These are phyloP conservation scores for Colletotrichum echinochloae DNA, from an alignment of 2,329 filamentous ascomycete species.

Conservation along the genomic window DNA sequence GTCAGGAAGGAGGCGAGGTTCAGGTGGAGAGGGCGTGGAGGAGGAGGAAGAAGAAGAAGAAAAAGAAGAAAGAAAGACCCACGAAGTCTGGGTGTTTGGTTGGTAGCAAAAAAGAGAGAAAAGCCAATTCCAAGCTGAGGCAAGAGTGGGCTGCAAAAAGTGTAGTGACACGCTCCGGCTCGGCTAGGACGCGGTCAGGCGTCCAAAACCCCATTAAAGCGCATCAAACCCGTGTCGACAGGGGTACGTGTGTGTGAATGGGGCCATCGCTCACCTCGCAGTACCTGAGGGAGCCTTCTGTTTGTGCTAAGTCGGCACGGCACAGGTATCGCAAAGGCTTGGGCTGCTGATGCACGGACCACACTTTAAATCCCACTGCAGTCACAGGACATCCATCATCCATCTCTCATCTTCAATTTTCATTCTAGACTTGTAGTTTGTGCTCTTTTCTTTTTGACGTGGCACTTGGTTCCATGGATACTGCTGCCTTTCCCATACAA, in stretches of 20 bases:
- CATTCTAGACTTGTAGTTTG: background rate
- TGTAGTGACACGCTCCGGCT: constrained; percentile 35
- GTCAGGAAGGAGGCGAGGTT: background rate
- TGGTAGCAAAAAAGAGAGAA: constrained; percentile 15
- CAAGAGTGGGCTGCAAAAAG: constrained; percentile 37
- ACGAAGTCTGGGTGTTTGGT: constrained; percentile 20
- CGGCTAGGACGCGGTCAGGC: constrained; percentile 32
- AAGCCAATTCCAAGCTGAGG: constrained; percentile 5
- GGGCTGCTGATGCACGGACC: constrained; percentile 24
- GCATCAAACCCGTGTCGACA: constrained; percentile 29
- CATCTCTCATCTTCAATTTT: background rate
- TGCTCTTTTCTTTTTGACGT: background rate
- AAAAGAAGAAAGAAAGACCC: constrained; percentile 5
- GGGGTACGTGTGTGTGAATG: constrained; percentile 9
- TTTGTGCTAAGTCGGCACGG: background rate
- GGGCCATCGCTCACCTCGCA: background rate
- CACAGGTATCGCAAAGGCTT: background rate
- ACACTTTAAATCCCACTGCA: constrained; percentile 29
- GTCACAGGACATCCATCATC: background rate
- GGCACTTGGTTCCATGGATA: background rate
- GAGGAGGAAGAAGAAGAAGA: background rate
- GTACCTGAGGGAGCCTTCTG: constrained; percentile 1
- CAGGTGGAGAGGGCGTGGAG: constrained; percentile 6
- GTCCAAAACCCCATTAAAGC: constrained; percentile 31
- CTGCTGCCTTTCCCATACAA: too few species aligned